These are phyloP conservation scores for Wickerhamiella pararugosa DNA, from an alignment of 1,139 yeast species.

Conservation along the genomic window DNA sequence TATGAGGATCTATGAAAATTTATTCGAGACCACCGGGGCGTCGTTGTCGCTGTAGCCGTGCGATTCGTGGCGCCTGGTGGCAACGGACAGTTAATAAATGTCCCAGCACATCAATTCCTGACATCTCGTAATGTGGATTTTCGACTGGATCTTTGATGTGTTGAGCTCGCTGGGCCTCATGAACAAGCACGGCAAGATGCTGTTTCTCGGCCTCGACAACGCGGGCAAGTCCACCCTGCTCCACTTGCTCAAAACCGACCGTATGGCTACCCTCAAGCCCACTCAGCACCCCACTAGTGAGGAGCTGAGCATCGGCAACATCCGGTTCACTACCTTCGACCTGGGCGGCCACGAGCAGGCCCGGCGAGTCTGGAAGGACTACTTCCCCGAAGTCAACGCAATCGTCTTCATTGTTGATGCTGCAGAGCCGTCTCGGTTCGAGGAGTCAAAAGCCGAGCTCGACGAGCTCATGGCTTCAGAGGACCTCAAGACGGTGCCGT, in stretches of 20 bases:
- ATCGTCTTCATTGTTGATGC: slow-evolving; percentile 94
- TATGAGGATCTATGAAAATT: neutral
- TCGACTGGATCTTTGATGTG: slow-evolving; percentile 58
- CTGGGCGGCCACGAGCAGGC: slow-evolving; percentile 98
- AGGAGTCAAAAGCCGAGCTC: slow-evolving; percentile 87
- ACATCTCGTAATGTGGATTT: slow-evolving; percentile 6
- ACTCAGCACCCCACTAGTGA: slow-evolving; percentile 97
- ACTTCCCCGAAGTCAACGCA: slow-evolving; percentile 97
- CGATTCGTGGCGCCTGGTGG: neutral
- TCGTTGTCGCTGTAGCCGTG: neutral
- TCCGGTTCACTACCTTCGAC: slow-evolving; percentile 93
- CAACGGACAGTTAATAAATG: neutral
- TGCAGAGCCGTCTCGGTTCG: slow-evolving; percentile 90
- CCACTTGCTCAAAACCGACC: slow-evolving; percentile 94
- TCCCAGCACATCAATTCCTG: neutral
- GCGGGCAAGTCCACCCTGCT: slow-evolving; percentile 96
- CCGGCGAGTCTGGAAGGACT: slow-evolving; percentile 97
- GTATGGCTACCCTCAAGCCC: slow-evolving; percentile 95
- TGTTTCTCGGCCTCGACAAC: slow-evolving; percentile 91
- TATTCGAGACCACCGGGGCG: neutral
- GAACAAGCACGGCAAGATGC: slow-evolving; percentile 94
- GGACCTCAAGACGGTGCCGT: slow-evolving; percentile 80
- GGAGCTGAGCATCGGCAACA: slow-evolving; percentile 91
- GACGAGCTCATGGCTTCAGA: slow-evolving; percentile 86
- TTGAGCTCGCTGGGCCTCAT: slow-evolving; percentile 87